Base-by-base conservation (phyloP, 257 asterid genomes). In the Asclepias syriaca region DNA sequence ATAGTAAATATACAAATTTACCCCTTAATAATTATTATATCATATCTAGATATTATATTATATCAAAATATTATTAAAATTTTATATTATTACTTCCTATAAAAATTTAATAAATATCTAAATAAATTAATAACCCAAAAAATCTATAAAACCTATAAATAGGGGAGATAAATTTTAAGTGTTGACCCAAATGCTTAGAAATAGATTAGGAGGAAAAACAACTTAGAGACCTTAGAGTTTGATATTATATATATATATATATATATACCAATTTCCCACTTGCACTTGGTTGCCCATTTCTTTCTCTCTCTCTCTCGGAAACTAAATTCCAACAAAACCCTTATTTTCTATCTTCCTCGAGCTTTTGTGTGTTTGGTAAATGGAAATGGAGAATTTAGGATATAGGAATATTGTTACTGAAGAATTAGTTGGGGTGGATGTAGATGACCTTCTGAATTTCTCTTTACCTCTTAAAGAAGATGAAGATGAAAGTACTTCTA, bases 361-460 rank as follows among this genome's bases (percentile, higher is more conserved):
- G 6, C 61, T 15, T 51, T 48, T 16, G 70, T 60, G 70, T 60
- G 70, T 12, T 59, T n/a, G 15, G 3, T 49, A 49, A 48, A 48
- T 59, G 72, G 14, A 54, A 73, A 90, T 90, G 96, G 88, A 85
- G 74, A 83, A 72, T 83, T 60, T 85, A 84, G 65, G 61, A 68
- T 72, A 18, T 40, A 22, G 12, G 27, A 82, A 84, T 77, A 68
- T 77, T 22, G 55, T 27, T 27, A 49, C 71, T 21, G 83, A 71
- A 22, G 72, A 79, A 48, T 74, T 24, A 24, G 84, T 78, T 85
- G 29, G 76, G 50, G 83, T 78, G 50, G 91, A 79, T 49, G 93
- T 63, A n/a, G 86, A 88, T 11, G 95, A 90, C 85, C 84, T 90
- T 55, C 84, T 93, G 71, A 73, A 90, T 87, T 93, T 89, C 78